Percentiles rank a stretch among this genome's conserved stretches.
Evolutionary conservation across 257 asterid species (phyloP).

Genomic region (Petrea volubilis): DNA sequence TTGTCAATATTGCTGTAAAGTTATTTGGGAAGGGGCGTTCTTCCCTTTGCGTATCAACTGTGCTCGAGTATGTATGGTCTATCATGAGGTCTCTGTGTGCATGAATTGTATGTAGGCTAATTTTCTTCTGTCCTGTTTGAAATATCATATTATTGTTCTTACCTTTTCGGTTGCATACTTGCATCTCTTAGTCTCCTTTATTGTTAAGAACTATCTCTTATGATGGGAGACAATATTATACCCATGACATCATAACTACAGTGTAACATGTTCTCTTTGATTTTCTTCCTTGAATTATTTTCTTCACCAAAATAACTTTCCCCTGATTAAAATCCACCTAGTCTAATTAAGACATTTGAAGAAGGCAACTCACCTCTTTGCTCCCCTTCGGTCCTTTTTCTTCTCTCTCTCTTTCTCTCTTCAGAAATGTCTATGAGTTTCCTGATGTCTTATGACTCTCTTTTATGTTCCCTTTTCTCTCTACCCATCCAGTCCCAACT

Average conservation of each 20-base stretch:
- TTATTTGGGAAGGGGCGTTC: conserved; percentile 24
- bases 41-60: background rate
- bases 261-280: no score
- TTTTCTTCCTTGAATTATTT: background rate
- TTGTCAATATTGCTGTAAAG: no score
- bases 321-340: background rate
- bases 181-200: background rate
- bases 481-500: no score
- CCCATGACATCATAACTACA: no score
- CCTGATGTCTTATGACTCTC: no score
- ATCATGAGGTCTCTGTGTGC: background rate
- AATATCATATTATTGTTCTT: background rate
- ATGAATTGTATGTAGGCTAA: background rate
- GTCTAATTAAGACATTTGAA: background rate
- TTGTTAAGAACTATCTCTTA: no score
- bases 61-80: background rate
- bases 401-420: no score
- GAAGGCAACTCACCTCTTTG: no score
- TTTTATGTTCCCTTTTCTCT: no score
- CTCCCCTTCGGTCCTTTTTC: no score
- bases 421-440: no score
- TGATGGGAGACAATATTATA: no score
- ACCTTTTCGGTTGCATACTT: background rate
- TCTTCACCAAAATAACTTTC: background rate
- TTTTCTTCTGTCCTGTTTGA: background rate